Conservation (phyloP, 306 rosid species). For the Medicago arabica region DNA sequence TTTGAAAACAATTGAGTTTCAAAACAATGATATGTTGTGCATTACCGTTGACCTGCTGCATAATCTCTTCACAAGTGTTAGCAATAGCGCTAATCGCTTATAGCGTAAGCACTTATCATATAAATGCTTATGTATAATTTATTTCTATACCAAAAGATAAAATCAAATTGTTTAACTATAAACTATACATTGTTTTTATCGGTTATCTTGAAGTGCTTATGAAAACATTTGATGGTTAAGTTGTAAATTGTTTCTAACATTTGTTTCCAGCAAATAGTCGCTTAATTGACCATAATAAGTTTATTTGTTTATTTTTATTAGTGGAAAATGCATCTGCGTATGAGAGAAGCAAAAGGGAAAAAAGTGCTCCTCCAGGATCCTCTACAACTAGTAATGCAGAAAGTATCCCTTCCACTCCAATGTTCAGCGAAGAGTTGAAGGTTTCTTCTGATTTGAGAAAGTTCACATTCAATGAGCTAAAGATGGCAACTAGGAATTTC, state of each 20-base stretch:
- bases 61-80: constrained; percentile 28
- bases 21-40: constrained; percentile 13
- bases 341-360: constrained; percentile 64
- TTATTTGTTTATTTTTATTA: constrained; percentile 30
- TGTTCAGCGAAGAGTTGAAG: constrained; percentile 86
- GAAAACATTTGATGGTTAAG: no score
- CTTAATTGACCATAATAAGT: no score
- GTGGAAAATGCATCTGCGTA: constrained; percentile 54
- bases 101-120: not conserved
- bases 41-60: constrained; percentile 9
- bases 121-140: not conserved
- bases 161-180: not conserved
- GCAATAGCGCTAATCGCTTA: not conserved
- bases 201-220: no score
- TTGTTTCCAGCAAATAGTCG: no score
- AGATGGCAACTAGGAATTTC: constrained; percentile 89
- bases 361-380: constrained; percentile 62
- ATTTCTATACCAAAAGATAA: not conserved
- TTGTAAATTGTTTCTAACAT: no score
- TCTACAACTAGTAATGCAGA: constrained; percentile 79
- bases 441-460: constrained; percentile 83
- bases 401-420: constrained; percentile 77
- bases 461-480: constrained; percentile 87
- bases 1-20: constrained; percentile 29
- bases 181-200: no score